phyloP scores from a whole-genome alignment of 2,329 filamentous ascomycete genomes.

The Coniochaeta sp. region DNA sequence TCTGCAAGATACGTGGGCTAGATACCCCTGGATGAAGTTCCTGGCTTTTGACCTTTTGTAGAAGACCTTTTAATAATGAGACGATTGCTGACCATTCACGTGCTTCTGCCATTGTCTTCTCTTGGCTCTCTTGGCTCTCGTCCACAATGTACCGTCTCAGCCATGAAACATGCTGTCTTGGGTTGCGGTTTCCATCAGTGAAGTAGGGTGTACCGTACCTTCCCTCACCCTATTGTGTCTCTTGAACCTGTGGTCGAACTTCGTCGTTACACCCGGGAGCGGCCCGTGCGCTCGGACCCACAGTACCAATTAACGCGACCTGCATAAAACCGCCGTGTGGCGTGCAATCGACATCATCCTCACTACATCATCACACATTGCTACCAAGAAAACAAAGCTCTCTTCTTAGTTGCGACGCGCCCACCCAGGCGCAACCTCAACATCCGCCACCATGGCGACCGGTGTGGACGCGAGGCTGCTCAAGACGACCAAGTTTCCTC shows the following conservation, averaged over 20 bases:
- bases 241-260: no score
- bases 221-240: no score
- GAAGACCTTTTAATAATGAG: constrained; percentile 1
- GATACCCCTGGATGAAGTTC: background rate
- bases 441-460: constrained; percentile 56
- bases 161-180: no score
- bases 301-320: background rate
- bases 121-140: no score
- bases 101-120: no score
- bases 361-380: background rate
- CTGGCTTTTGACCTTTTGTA: background rate
- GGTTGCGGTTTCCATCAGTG: no score
- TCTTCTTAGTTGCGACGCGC: background rate
- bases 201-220: background rate
- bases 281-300: background rate
- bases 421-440: background rate
- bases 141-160: no score
- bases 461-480: constrained; percentile 85
- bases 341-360: background rate
- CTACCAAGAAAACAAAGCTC: background rate
- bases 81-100: background rate
- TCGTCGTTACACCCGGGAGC: background rate
- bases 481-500: constrained; percentile 86
- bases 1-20: background rate
- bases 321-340: background rate